These are phyloP conservation scores for Laetiporus sulphureus DNA, from an alignment of 1,284 basidiomycete species.

Conservation along the genomic window DNA sequence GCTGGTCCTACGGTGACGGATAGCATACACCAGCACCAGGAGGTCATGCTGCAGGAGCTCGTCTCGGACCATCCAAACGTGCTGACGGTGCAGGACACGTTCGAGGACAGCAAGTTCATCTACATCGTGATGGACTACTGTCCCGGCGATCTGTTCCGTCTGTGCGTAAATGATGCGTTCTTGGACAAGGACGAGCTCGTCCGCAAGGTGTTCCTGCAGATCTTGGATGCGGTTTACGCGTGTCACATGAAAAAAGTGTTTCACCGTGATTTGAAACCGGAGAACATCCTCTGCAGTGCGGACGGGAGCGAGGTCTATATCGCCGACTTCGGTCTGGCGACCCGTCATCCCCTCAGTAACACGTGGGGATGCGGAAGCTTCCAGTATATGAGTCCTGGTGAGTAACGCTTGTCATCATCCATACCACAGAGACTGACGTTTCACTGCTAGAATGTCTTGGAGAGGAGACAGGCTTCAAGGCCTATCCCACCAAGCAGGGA, in stretches of 20 bases:
- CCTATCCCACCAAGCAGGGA: slow-evolving; percentile 68
- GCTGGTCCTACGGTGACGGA: slow-evolving; percentile 9
- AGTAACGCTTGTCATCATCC: slow-evolving; percentile 9
- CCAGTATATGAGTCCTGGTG: slow-evolving; percentile 59
- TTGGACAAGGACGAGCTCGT: slow-evolving; percentile 43
- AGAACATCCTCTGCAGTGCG: slow-evolving; percentile 58
- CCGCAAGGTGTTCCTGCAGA: slow-evolving; percentile 47
- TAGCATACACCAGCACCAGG: slow-evolving; percentile 13
- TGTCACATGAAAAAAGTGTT: slow-evolving; percentile 56
- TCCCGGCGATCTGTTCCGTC: slow-evolving; percentile 60
- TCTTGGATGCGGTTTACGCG: slow-evolving; percentile 56
- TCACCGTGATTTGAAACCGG: slow-evolving; percentile 74
- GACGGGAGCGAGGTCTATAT: slow-evolving; percentile 46
- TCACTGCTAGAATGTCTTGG: slow-evolving; percentile 23
- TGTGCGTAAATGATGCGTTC: slow-evolving; percentile 44
- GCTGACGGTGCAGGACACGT: slow-evolving; percentile 50
- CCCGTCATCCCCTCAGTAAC: slow-evolving; percentile 36
- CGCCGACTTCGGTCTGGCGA: slow-evolving; percentile 68
- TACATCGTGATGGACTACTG: slow-evolving; percentile 63
- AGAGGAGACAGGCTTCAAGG: slow-evolving; percentile 11
- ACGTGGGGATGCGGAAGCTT: slow-evolving; percentile 46
- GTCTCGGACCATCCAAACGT: slow-evolving; percentile 55
- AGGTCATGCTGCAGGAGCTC: slow-evolving; percentile 41
- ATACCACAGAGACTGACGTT: neutral
- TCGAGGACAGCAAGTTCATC: slow-evolving; percentile 48